Evolutionary conservation across 2,329 filamentous ascomycete species (phyloP).

Genomic region (Claviceps pusilla): DNA sequence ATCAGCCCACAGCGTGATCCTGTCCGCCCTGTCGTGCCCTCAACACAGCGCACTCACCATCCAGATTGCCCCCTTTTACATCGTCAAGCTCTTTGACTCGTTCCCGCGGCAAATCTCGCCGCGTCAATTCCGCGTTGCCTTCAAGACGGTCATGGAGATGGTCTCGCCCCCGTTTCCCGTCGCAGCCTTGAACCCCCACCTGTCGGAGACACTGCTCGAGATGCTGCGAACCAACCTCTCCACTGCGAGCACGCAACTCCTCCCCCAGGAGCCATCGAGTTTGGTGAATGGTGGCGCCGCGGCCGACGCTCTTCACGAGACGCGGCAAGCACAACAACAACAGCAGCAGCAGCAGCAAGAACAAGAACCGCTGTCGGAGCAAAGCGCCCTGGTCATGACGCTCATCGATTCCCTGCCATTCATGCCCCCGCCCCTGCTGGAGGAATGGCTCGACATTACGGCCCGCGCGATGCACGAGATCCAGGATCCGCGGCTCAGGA

Average conservation of each 20-base stretch:
- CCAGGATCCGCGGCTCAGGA: slow-evolving; percentile 43
- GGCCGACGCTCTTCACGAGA: slow-evolving; percentile 14
- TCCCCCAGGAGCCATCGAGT: slow-evolving; percentile 24
- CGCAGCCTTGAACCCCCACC: slow-evolving; percentile 54
- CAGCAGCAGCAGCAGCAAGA: no score
- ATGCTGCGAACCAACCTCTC: slow-evolving; percentile 50
- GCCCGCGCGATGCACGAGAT: slow-evolving; percentile 54
- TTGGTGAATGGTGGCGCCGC: slow-evolving; percentile 12
- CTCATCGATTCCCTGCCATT: slow-evolving; percentile 67
- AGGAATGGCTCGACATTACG: slow-evolving; percentile 65
- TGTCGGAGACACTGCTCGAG: slow-evolving; percentile 71
- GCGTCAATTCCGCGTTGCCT: slow-evolving; percentile 76
- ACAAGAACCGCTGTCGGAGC: slow-evolving; percentile 48
- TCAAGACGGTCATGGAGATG: slow-evolving; percentile 71
- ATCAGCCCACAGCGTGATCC: slow-evolving; percentile 67
- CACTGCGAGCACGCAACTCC: slow-evolving; percentile 29
- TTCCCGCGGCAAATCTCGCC: slow-evolving; percentile 68
- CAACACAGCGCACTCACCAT: slow-evolving; percentile 58
- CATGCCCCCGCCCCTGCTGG: slow-evolving; percentile 52
- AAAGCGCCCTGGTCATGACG: slow-evolving; percentile 60
- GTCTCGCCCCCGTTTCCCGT: slow-evolving; percentile 66
- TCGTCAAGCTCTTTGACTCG: slow-evolving; percentile 62
- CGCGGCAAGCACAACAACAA: slow-evolving; percentile 1
- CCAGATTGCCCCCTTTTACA: slow-evolving; percentile 65
- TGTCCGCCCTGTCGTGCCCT: slow-evolving; percentile 67